Evolutionary conservation across 164 flowering plant genomes (phyloP).

Genomic region (Euptelea pleiosperma): DNA sequence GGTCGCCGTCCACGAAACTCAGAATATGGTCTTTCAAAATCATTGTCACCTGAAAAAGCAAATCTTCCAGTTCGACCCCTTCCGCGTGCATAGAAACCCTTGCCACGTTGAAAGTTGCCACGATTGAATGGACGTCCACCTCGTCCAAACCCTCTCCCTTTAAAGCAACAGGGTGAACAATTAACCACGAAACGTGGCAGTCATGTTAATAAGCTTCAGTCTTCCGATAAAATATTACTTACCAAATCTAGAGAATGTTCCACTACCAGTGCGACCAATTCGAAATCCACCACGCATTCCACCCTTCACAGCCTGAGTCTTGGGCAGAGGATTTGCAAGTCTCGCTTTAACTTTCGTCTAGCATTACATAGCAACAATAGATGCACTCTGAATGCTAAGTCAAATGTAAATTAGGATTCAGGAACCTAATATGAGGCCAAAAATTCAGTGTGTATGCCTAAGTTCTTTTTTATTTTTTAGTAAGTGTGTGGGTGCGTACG

Average conservation of each 20-base stretch:
- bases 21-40: conserved; percentile 26
- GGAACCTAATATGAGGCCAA: background rate
- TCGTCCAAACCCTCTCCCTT: conserved; percentile 54
- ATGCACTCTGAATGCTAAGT: conserved; percentile 5
- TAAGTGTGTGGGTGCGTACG: no score
- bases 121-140: conserved; percentile 35
- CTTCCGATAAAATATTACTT: conserved; percentile 1
- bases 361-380: conserved; percentile 12
- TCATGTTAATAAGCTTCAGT: background rate
- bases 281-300: conserved; percentile 81
- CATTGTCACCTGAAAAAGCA: conserved; percentile 29
- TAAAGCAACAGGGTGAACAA: conserved; percentile 1
- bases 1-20: conserved; percentile 34
- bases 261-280: conserved; percentile 42
- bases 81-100: conserved; percentile 44
- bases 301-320: conserved; percentile 81
- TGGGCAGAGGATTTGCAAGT: conserved; percentile 78
- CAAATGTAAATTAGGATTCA: background rate
- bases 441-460: background rate
- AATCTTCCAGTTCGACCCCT: conserved; percentile 45
- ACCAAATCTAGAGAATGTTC: conserved; percentile 38
- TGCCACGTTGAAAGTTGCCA: conserved; percentile 36
- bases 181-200: background rate
- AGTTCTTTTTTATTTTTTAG: no score
- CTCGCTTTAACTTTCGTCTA: conserved; percentile 65